Evolutionary conservation across 306 rosid species (phyloP), one percentile per base, ranked within the genome.

Genomic region (Abrus precatorius): DNA sequence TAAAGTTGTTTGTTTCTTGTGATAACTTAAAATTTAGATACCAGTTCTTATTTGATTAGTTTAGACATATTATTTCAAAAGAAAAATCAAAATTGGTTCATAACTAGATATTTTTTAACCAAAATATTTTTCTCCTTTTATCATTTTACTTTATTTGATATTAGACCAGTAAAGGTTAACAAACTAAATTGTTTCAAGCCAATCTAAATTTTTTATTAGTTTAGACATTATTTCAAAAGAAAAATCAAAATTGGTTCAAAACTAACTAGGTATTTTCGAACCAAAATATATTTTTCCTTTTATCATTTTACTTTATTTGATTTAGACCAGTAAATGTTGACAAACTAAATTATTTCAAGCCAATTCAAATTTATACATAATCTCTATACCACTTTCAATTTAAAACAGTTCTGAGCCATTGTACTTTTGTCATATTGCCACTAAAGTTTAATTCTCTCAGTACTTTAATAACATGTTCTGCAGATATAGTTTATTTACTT

Each of bases 401-500:
- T 27, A 57, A 57, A 74, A 56, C 78, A 41, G 49, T 30, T 13
- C 2, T 28, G 5, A 52, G 10, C 64, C 5, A 0, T 52, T 72
- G 13, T 33, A 20, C 8, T 33, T 33, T 52, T 52, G 43, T 9
- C 5, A 30, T 29, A 40, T 57, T 57, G 67, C 55, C 45, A 20
- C 71, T 80, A 10, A 59, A 47, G 52, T 61, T 30, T 45, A 3
- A 41, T 50, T 29, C 44, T 64, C 30, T 53, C 34, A 67, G 28
- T n/a, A n/a, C 20, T 5, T 9, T 67, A 3, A 56, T 28, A 11
- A 29, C 48, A 65, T n/a, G 36, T 78, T 54, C 57, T 47, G 8
- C 41, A 6, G 47, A 34, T 67, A 8, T 78, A n/a, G 60, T 47
- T 7, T 33, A 14, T 59, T 47, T 45, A 56, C 71, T 69, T 52